Evolutionary conservation across 2,329 filamentous ascomycete species (phyloP).

Genomic region (Scortechinia acanthostroma): DNA sequence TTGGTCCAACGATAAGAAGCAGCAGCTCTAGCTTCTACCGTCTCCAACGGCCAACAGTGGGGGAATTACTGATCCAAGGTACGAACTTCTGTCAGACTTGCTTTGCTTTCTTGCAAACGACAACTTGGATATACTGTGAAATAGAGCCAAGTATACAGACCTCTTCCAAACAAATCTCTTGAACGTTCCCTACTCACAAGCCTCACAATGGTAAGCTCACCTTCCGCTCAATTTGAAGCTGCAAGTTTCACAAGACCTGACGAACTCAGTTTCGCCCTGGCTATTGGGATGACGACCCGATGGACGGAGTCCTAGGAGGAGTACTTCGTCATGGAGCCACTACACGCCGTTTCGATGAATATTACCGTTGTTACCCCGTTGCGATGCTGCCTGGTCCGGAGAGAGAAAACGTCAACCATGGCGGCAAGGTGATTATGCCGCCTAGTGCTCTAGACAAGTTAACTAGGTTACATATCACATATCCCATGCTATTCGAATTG

Average conservation of each 20-base stretch:
- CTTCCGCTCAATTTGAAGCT: background rate
- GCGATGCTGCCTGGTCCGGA: constrained; percentile 89
- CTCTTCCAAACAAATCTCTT: background rate
- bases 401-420: constrained; percentile 83
- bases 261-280: background rate
- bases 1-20: background rate
- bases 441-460: constrained; percentile 94
- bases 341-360: constrained; percentile 87
- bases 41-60: no score
- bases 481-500: constrained; percentile 93
- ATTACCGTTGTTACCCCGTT: constrained; percentile 93
- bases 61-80: no score
- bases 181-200: no score
- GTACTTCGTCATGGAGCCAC: constrained; percentile 28
- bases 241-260: background rate
- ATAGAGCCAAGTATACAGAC: no score
- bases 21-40: background rate
- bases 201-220: background rate
- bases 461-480: constrained; percentile 89
- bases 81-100: background rate
- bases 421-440: constrained; percentile 96
- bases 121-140: no score
- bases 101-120: no score
- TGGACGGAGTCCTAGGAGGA: background rate
- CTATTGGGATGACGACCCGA: background rate